These are phyloP conservation scores for Buddleja alternifolia DNA, from an alignment of 257 asterid genomes.

Conservation along the genomic window DNA sequence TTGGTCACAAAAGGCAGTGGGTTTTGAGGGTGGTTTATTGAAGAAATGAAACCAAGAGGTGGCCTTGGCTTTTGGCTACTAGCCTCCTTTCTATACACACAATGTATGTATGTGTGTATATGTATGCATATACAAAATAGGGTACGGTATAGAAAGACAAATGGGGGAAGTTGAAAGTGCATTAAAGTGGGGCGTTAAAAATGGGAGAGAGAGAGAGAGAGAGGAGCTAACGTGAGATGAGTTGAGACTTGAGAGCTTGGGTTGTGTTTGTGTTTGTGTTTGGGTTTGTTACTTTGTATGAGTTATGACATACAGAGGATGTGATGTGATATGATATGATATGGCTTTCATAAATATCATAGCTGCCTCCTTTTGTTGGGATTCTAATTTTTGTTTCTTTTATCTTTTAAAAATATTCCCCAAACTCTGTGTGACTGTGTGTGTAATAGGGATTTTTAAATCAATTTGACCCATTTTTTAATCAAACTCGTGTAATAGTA, in stretches of 20 bases:
- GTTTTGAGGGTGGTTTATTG: conserved; percentile 36
- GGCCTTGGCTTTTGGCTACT: conserved; percentile 26
- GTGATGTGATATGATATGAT: too few relatives aligned
- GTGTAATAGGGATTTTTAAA: too few relatives aligned
- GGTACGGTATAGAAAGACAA: neutral
- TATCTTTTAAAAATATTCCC: conserved; percentile 23
- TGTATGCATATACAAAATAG: too few relatives aligned
- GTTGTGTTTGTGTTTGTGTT: too few relatives aligned
- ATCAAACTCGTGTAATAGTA: too few relatives aligned
- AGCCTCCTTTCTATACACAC: too few relatives aligned
- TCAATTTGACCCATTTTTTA: too few relatives aligned
- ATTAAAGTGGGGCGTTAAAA: conserved; percentile 39
- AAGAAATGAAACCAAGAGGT: conserved; percentile 33
- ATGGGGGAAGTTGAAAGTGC: conserved; percentile 13
- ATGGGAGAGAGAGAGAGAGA: neutral
- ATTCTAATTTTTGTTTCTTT: conserved; percentile 30
- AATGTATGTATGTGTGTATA: conserved; percentile 20
- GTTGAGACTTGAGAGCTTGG: conserved; percentile 18
- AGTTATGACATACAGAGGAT: too few relatives aligned
- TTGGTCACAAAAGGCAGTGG: conserved; percentile 48
- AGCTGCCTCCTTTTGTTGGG: conserved; percentile 33
- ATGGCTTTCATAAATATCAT: conserved; percentile 29
- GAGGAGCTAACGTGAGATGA: conserved; percentile 21
- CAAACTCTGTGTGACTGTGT: too few relatives aligned
- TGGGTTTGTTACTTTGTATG: conserved; percentile 29